Evolutionary conservation across 768 basidiomycete genomes (phyloP), one percentile per base, ranked within the genome.

Genomic region (Chlorophyllum brunneum): DNA sequence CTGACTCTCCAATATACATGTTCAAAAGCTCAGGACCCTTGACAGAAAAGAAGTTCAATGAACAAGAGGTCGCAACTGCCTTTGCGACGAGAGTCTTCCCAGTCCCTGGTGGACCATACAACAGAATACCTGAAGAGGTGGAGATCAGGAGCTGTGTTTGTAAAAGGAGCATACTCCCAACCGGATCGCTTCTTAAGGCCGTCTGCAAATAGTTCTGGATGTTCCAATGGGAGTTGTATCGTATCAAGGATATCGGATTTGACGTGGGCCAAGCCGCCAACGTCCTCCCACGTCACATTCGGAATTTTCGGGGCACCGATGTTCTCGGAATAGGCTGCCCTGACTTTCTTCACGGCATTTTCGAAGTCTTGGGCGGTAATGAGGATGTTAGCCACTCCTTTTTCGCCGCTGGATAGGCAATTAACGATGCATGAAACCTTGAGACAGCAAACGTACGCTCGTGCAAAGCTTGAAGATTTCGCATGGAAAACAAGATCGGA

Each of bases 281-380:
- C 88, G 65, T 99, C 97, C 65, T 98, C 93, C 97, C 97, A 99
- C 0, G 87, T 80, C 0, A 99, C 94, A 56, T 78, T 87, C 1
- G 97, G 97, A 30, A 99, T 99, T 59, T 88, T 94, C 0, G 97
- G 97, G 22, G 93, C 92, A n/a, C 95, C 95, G 54, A 98, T 95
- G 62, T 80, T 92, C 63, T 94, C 91, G 6, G 91, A 88, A 66
- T 95, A 95, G 0, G 87, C 79, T 8, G 79, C 70, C 48, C 93
- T 75, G 10, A 88, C 87, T 55, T 83, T 79, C 10, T 76, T 74
- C 16, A 98, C 73, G 0, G 92, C 92, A 13, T 58, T 51, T 3
- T 86, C 79, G 59, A 98, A 86, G 62, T 98, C 92, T 36, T 73
- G 72, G 0, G 75, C 74, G 16, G 71, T 77, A 29, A 84, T 56